Evolutionary conservation across 1,139 yeast genomes (phyloP).

Genomic region (Debaryomyces fabryi): DNA sequence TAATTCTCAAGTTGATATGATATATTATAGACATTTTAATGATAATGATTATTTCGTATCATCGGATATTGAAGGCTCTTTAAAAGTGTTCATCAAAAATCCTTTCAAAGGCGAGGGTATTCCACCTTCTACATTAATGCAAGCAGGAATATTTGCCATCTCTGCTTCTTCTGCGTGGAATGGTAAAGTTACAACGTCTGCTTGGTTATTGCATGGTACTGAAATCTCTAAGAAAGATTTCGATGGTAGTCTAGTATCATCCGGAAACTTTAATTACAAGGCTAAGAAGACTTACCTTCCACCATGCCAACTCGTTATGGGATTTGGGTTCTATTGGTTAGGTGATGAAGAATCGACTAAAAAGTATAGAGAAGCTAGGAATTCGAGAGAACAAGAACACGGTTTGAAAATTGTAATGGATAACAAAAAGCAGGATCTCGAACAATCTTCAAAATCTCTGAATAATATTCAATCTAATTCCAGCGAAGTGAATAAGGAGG

Average conservation of each 20-base stretch:
- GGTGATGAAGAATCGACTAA: slow-evolving; percentile 57
- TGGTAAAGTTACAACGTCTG: slow-evolving; percentile 73
- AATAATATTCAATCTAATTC: slow-evolving; percentile 7
- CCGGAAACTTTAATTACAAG: slow-evolving; percentile 63
- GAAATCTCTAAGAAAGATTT: slow-evolving; percentile 70
- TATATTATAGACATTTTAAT: slow-evolving; percentile 75
- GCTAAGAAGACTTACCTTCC: slow-evolving; percentile 68
- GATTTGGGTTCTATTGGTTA: slow-evolving; percentile 79
- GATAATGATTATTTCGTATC: slow-evolving; percentile 73
- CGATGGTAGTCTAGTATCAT: slow-evolving; percentile 63
- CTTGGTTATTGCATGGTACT: slow-evolving; percentile 77
- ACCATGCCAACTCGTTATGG: slow-evolving; percentile 86
- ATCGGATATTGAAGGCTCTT: slow-evolving; percentile 74
- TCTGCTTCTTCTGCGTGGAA: slow-evolving; percentile 93
- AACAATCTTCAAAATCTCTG: slow-evolving; percentile 18
- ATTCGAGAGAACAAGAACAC: slow-evolving; percentile 45
- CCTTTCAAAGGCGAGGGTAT: slow-evolving; percentile 61
- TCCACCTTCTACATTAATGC: slow-evolving; percentile 86
- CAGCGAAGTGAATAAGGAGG: slow-evolving; percentile 16
- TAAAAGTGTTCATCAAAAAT: slow-evolving; percentile 79
- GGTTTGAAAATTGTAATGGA: slow-evolving; percentile 47
- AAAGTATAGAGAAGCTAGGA: slow-evolving; percentile 41
- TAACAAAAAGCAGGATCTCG: slow-evolving; percentile 38
- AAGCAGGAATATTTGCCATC: slow-evolving; percentile 84
- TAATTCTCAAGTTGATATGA: slow-evolving; percentile 77